phyloP scores from a whole-genome alignment of 1,284 basidiomycete species.

The Phellinidium pouzarii region DNA sequence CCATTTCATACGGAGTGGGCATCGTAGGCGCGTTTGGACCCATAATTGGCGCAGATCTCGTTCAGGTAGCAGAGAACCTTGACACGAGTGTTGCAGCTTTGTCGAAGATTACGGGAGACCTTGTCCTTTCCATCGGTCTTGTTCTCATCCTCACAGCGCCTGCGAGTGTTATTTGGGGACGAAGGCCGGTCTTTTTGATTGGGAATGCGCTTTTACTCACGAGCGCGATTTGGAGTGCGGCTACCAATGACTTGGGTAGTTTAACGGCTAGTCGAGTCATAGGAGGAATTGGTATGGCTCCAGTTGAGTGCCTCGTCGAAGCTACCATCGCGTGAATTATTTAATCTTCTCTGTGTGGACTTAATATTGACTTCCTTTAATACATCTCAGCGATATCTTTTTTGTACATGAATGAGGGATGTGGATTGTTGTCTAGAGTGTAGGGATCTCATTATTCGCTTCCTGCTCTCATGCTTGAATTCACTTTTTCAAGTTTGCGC shows the following conservation, averaged over 20 bases:
- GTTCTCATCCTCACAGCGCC: conserved; percentile 20
- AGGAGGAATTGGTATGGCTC: conserved; percentile 21
- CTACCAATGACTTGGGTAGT: conserved; percentile 17
- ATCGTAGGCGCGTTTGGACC: conserved; percentile 21
- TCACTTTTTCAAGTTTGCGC: conserved; percentile 14
- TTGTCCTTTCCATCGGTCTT: conserved; percentile 18
- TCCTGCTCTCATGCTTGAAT: background rate
- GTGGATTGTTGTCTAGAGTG: conserved; percentile 21
- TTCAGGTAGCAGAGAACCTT: conserved; percentile 19
- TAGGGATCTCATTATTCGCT: conserved; percentile 6
- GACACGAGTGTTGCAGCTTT: conserved; percentile 14
- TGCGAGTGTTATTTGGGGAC: conserved; percentile 20
- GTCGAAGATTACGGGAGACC: conserved; percentile 20
- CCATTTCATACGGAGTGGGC: conserved; percentile 19
- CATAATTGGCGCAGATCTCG: conserved; percentile 20
- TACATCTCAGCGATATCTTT: conserved; percentile 19
- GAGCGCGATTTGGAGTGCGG: conserved; percentile 19
- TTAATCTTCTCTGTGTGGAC: background rate
- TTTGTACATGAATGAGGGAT: conserved; percentile 21
- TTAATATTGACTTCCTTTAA: background rate
- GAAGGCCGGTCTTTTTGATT: conserved; percentile 18
- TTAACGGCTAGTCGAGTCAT: conserved; percentile 20
- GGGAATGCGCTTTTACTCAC: conserved; percentile 16
- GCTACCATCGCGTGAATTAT: conserved; percentile 18
- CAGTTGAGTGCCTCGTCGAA: conserved; percentile 20